Conservation (phyloP, 257 asterid genomes). For the Lycium ferocissimum region DNA sequence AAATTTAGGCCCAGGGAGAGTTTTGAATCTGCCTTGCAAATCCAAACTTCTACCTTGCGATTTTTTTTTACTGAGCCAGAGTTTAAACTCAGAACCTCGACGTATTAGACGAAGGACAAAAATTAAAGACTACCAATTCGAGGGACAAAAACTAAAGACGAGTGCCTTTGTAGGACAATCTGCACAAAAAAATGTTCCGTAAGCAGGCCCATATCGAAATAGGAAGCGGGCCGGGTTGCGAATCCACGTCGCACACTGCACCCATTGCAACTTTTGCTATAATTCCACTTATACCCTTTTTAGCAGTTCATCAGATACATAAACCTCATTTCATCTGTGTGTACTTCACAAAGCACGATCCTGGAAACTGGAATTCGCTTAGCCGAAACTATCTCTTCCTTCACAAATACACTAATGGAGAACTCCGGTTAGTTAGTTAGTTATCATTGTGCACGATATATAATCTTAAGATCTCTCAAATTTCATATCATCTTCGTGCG, state of each 20-base stretch:
- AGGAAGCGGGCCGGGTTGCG: slow-evolving; percentile 18
- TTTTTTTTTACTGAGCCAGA: too few species aligned
- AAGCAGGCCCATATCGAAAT: neutral
- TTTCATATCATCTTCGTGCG: neutral
- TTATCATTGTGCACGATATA: neutral
- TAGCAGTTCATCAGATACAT: slow-evolving; percentile 14
- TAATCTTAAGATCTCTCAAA: slow-evolving; percentile 14
- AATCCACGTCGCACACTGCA: neutral
- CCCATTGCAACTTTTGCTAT: neutral
- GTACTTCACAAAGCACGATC: slow-evolving; percentile 8
- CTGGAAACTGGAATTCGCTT: neutral
- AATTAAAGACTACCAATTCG: too few species aligned
- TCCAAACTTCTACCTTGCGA: too few species aligned
- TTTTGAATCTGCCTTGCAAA: too few species aligned
- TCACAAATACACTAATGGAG: neutral
- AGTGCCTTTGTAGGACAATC: too few species aligned
- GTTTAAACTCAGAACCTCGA: too few species aligned
- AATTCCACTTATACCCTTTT: neutral
- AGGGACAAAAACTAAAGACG: too few species aligned
- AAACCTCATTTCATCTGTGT: slow-evolving; percentile 13
- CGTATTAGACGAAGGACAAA: too few species aligned
- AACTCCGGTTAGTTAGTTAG: slow-evolving; percentile 26
- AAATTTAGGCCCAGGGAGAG: too few species aligned
- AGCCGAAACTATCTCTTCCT: neutral
- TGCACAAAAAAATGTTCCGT: too few species aligned